These are phyloP conservation scores for Prunus persica DNA, from an alignment of 306 rosid species.

Conservation along the genomic window Prunus_persica_NCBIv2 NC_034011.1:18398501-18399000, in stretches of 20 bases:
- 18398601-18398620: neutral
- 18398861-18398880: neutral
- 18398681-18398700: neutral
- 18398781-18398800: neutral
- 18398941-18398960: neutral
- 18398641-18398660: neutral
- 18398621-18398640: neutral
- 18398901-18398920: neutral
- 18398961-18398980: neutral
- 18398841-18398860: neutral
- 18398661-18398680: neutral
- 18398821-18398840: neutral
- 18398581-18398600: neutral
- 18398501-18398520: conserved; percentile 91
- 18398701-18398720: neutral
- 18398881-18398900: neutral
- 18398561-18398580: conserved; percentile 15
- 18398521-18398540: conserved; percentile 89
- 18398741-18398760: neutral
- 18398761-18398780: neutral
- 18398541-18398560: conserved; percentile 57
- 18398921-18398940: neutral
- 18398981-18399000: neutral
- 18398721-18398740: neutral
- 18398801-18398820: conserved; percentile 1